Conservation (phyloP, 768 basidiomycete species). For the Favolaschia claudopus region DNA sequence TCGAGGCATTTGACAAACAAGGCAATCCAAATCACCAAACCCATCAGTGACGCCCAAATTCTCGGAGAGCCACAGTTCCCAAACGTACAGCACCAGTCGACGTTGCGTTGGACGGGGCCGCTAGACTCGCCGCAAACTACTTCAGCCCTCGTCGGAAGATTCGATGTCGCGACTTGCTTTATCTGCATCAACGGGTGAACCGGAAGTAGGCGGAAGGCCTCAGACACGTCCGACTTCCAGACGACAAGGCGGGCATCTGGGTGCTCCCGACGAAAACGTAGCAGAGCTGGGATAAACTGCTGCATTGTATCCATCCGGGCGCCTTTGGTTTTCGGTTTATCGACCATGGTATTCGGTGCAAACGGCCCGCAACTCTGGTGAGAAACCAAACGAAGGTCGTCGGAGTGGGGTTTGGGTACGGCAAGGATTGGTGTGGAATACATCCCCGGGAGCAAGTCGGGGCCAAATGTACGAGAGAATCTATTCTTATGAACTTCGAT, state of each 20-base stretch:
- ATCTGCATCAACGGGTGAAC: slow-evolving; percentile 36
- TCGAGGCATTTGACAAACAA: slow-evolving; percentile 24
- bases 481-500: slow-evolving; percentile 24
- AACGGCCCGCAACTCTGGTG: slow-evolving; percentile 38
- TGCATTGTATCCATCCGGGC: slow-evolving; percentile 34
- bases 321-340: slow-evolving; percentile 6
- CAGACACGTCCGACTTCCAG: slow-evolving; percentile 34
- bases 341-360: slow-evolving; percentile 37
- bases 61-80: slow-evolving; percentile 26
- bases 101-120: slow-evolving; percentile 8
- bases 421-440: slow-evolving; percentile 33
- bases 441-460: slow-evolving; percentile 37
- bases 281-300: slow-evolving; percentile 28
- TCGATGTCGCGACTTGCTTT: slow-evolving; percentile 28
- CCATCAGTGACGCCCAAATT: slow-evolving; percentile 32
- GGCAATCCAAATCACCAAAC: slow-evolving; percentile 38
- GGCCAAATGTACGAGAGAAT: slow-evolving; percentile 34
- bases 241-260: slow-evolving; percentile 7
- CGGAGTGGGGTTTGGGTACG: slow-evolving; percentile 37
- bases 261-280: slow-evolving; percentile 17
- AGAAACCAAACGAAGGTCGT: slow-evolving; percentile 36
- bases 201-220: slow-evolving; percentile 31
- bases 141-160: slow-evolving; percentile 17
- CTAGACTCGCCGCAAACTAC: background rate
- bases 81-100: slow-evolving; percentile 34